These are phyloP conservation scores for Phytophthora hibernalis DNA, from an alignment of 352 stramenopile species.

Conservation along the genomic window DNA sequence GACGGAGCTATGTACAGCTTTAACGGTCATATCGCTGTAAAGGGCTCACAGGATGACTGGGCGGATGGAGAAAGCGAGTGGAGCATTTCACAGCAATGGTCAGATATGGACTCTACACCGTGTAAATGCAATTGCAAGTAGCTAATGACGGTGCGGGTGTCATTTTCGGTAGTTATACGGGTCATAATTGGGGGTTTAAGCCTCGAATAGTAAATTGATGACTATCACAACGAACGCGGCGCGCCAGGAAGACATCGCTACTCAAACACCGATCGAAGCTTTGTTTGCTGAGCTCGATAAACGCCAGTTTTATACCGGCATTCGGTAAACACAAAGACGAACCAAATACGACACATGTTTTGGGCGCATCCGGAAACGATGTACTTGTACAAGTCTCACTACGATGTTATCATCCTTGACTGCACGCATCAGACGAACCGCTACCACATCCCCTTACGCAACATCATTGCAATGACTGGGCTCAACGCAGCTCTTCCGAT, in stretches of 20 bases:
- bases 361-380: slow-evolving; percentile 8
- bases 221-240: background rate
- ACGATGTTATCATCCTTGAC: slow-evolving; percentile 8
- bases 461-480: slow-evolving; percentile 14
- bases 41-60: too few relatives aligned
- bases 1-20: too few relatives aligned
- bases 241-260: background rate
- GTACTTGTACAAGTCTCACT: background rate
- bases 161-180: too few relatives aligned
- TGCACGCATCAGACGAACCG: slow-evolving; percentile 14
- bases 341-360: slow-evolving; percentile 14
- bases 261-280: background rate
- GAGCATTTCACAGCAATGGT: too few relatives aligned
- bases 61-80: too few relatives aligned
- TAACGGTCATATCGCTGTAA: too few relatives aligned
- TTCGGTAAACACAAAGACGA: background rate
- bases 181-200: too few relatives aligned
- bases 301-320: background rate
- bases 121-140: too few relatives aligned
- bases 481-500: slow-evolving; percentile 18
- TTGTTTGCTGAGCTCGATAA: background rate
- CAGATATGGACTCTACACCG: too few relatives aligned
- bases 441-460: slow-evolving; percentile 20
- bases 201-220: too few relatives aligned
- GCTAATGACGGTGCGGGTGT: too few relatives aligned